Evolutionary conservation across 78 protist species (phyloP).

Genomic region (Dictyostelium purpureum): DNA sequence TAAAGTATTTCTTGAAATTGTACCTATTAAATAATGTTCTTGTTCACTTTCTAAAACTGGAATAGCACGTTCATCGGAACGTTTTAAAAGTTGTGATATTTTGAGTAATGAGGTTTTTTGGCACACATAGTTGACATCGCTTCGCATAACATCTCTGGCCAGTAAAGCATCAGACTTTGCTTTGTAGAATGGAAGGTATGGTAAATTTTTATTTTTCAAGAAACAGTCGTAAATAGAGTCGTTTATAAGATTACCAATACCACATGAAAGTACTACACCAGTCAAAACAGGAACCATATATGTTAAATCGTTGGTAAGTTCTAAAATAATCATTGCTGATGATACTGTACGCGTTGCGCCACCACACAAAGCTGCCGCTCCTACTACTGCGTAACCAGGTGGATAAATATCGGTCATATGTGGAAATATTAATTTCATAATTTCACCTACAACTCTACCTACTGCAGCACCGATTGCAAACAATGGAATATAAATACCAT

Average conservation of each 20-base stretch:
- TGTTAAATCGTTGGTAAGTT: conserved; percentile 83
- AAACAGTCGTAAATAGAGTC: conserved; percentile 57
- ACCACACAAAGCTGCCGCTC: conserved; percentile 89
- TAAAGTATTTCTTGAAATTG: conserved; percentile 45
- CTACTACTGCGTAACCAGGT: conserved; percentile 90
- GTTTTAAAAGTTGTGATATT: neutral
- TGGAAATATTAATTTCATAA: conserved; percentile 64
- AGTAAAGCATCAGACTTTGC: conserved; percentile 13
- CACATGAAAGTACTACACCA: conserved; percentile 76
- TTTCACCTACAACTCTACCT: conserved; percentile 85
- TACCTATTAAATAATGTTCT: conserved; percentile 35
- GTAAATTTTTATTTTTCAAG: conserved; percentile 42
- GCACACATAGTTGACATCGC: conserved; percentile 25
- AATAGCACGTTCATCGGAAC: neutral
- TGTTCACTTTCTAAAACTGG: conserved; percentile 15
- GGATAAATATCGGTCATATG: conserved; percentile 61
- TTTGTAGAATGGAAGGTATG: conserved; percentile 48
- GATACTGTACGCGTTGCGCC: conserved; percentile 88
- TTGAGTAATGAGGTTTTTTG: conserved; percentile 10
- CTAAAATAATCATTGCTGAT: conserved; percentile 83
- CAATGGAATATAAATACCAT: conserved; percentile 87
- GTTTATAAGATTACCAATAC: conserved; percentile 75
- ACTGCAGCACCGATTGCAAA: conserved; percentile 85
- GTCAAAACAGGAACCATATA: conserved; percentile 85
- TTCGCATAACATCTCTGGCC: conserved; percentile 53